phyloP scores from a whole-genome alignment of 352 stramenopile genomes.

The Pythium phragmiticola region DNA sequence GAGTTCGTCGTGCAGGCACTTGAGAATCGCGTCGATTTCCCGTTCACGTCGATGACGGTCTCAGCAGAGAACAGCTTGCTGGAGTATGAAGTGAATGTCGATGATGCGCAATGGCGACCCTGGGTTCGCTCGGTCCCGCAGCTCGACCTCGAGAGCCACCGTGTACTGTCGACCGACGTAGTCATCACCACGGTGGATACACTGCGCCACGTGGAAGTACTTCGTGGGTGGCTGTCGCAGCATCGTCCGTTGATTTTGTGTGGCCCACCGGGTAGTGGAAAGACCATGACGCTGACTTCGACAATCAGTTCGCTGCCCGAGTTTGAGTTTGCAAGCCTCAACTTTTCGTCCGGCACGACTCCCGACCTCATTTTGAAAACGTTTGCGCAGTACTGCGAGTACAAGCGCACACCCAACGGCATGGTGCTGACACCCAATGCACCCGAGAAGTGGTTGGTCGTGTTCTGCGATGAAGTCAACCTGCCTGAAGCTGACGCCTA shows the following conservation, averaged over 20 bases:
- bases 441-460: slow-evolving; percentile 97
- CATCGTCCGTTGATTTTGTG: slow-evolving; percentile 97
- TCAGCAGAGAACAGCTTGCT: slow-evolving; percentile 83
- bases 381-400: slow-evolving; percentile 99
- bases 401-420: slow-evolving; percentile 96
- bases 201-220: slow-evolving; percentile 97
- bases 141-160: slow-evolving; percentile 98
- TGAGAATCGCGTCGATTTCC: slow-evolving; percentile 88
- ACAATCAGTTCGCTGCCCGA: slow-evolving; percentile 97
- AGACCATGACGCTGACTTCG: slow-evolving; percentile 99
- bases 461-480: slow-evolving; percentile 99
- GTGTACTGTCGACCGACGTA: slow-evolving; percentile 95
- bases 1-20: slow-evolving; percentile 88
- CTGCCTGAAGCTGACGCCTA: slow-evolving; percentile 98
- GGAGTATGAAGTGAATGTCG: slow-evolving; percentile 96
- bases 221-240: slow-evolving; percentile 96
- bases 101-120: slow-evolving; percentile 96
- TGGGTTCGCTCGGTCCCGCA: slow-evolving; percentile 96
- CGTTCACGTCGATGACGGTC: slow-evolving; percentile 52
- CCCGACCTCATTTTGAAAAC: slow-evolving; percentile 98
- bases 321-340: slow-evolving; percentile 98
- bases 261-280: slow-evolving; percentile 97
- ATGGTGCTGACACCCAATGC: slow-evolving; percentile 94
- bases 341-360: slow-evolving; percentile 99
- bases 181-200: slow-evolving; percentile 99